phyloP scores from a whole-genome alignment of 1,139 yeast species.

The Debaryomyces nepalensis region DNA sequence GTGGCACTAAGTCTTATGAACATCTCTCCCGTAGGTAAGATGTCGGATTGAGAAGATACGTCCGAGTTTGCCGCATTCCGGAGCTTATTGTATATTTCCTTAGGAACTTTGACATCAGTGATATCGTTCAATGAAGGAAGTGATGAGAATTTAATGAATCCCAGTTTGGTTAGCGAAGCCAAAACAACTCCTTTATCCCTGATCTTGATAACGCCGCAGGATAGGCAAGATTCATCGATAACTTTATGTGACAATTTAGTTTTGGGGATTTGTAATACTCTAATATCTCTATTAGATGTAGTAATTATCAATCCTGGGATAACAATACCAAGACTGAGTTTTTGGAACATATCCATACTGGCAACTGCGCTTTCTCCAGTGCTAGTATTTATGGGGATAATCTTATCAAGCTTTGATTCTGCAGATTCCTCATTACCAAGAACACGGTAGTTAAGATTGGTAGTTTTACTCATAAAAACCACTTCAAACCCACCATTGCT shows the following conservation, averaged over 20 bases:
- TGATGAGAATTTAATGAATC: constrained; percentile 43
- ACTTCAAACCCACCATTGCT: constrained; percentile 71
- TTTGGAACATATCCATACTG: constrained; percentile 58
- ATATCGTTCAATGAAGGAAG: constrained; percentile 46
- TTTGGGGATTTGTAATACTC: constrained; percentile 66
- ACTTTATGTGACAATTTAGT: constrained; percentile 67
- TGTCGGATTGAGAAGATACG: constrained; percentile 30
- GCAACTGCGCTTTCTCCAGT: constrained; percentile 73
- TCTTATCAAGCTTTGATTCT: constrained; percentile 53
- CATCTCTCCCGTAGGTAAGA: constrained; percentile 76
- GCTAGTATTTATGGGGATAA: constrained; percentile 62
- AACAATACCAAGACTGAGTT: constrained; percentile 63
- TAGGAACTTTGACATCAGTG: constrained; percentile 41
- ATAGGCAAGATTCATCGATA: constrained; percentile 64
- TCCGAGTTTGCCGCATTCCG: constrained; percentile 29
- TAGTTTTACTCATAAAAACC: constrained; percentile 54
- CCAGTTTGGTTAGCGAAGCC: constrained; percentile 42
- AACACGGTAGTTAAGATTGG: constrained; percentile 43
- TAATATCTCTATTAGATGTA: constrained; percentile 63
- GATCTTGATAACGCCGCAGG: constrained; percentile 40
- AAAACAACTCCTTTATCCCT: constrained; percentile 39
- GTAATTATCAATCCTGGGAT: constrained; percentile 68
- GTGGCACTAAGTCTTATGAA: constrained; percentile 61
- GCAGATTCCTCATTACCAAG: constrained; percentile 42
- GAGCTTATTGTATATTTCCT: constrained; percentile 34